Conservation (phyloP, 495 filamentous ascomycete genomes). For the Umbilicaria muhlenbergii region DNA sequence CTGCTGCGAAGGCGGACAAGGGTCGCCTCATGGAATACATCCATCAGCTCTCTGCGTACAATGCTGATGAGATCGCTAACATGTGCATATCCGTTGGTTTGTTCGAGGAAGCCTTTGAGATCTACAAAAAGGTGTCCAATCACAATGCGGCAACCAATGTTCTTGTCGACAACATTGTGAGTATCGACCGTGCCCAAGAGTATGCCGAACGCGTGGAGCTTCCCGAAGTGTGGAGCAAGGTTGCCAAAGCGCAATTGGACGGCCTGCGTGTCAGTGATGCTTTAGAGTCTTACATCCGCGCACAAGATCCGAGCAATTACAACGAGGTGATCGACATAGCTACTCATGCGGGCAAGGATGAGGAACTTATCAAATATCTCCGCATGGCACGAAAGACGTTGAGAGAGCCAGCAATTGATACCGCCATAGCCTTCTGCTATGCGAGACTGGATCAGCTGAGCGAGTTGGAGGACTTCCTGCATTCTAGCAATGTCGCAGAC, state of each 20-base stretch:
- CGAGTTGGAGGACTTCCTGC: conserved; percentile 94
- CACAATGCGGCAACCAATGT: conserved; percentile 78
- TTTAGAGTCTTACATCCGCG: conserved; percentile 94
- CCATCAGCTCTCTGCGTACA: conserved; percentile 75
- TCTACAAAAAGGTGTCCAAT: conserved; percentile 94
- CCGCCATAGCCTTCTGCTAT: conserved; percentile 81
- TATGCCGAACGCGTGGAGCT: conserved; percentile 93
- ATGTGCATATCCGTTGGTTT: conserved; percentile 91
- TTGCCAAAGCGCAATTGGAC: conserved; percentile 96
- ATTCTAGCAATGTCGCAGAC: conserved; percentile 85
- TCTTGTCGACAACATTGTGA: conserved; percentile 91
- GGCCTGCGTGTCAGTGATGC: conserved; percentile 85
- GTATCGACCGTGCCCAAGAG: conserved; percentile 93
- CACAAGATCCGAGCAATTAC: conserved; percentile 85
- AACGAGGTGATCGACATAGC: conserved; percentile 91
- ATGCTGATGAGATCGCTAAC: conserved; percentile 78
- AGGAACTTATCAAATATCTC: conserved; percentile 93
- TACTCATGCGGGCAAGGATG: conserved; percentile 92
- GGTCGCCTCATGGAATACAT: conserved; percentile 94
- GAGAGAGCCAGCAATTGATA: conserved; percentile 89
- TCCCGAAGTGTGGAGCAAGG: conserved; percentile 97
- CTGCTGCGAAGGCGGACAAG: conserved; percentile 93
- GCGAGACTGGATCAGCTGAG: conserved; percentile 80
- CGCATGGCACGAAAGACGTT: conserved; percentile 94
- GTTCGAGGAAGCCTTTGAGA: conserved; percentile 94